Percentiles rank a stretch among this genome's conserved stretches.
Conservation (phyloP, 148 eudicot species). For the Spergularia marina region DNA sequence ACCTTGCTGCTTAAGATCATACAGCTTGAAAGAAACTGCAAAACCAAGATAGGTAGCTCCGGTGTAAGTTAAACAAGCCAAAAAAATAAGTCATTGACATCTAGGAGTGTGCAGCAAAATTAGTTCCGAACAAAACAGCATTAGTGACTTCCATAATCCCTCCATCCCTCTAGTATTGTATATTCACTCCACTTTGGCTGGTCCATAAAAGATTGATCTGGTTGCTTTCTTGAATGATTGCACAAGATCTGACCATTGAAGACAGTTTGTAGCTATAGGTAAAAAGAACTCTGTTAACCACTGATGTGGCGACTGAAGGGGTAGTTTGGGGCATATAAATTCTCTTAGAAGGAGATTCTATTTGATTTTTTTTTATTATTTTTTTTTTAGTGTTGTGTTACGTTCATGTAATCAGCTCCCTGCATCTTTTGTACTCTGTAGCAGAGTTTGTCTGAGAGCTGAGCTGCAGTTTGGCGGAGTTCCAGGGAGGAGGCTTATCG, state of each 20-base stretch:
- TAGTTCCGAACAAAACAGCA: too few relatives aligned
- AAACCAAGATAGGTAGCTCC: slow-evolving; percentile 12
- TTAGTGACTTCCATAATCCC: background rate
- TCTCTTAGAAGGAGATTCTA: too few relatives aligned
- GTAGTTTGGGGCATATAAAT: too few relatives aligned
- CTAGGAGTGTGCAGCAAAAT: background rate
- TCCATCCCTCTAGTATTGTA: background rate
- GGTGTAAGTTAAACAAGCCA: background rate
- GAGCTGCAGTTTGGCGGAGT: background rate
- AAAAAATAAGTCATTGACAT: background rate
- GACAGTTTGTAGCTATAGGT: background rate
- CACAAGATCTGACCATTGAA: background rate
- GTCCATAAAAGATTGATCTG: background rate
- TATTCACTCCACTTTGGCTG: background rate
- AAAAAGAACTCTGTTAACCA: background rate
- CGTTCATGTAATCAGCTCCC: too few relatives aligned
- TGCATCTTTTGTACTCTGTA: too few relatives aligned
- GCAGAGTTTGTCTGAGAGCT: too few relatives aligned
- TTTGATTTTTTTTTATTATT: too few relatives aligned
- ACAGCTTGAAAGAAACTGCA: slow-evolving; percentile 92
- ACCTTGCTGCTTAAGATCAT: slow-evolving; percentile 97
- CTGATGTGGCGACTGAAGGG: background rate
- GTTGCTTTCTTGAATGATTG: background rate
- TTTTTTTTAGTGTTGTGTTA: too few relatives aligned
- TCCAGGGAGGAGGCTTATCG: background rate